phyloP scores from a whole-genome alignment of 768 basidiomycete genomes.

The Daedaleopsis sinensis region DNA sequence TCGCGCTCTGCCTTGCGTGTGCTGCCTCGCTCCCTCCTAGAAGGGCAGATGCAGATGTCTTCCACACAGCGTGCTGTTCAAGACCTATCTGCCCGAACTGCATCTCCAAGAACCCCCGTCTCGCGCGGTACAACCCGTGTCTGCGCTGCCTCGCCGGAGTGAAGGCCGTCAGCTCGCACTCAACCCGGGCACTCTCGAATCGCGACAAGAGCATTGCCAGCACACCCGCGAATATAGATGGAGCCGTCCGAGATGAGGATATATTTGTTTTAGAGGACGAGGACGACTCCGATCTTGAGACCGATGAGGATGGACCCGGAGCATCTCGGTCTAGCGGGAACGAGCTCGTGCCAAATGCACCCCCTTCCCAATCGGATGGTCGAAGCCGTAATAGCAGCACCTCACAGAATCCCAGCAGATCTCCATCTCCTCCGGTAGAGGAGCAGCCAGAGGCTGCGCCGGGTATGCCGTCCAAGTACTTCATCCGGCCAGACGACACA shows the following conservation, averaged over 20 bases:
- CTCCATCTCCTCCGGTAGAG: background rate
- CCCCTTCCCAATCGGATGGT: background rate
- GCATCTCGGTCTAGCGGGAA: background rate
- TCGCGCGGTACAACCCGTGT: conserved; percentile 73
- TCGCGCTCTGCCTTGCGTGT: conserved; percentile 31
- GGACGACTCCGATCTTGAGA: conserved; percentile 44
- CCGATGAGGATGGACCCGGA: conserved; percentile 5
- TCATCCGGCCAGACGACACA: conserved; percentile 60
- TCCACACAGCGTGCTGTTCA: conserved; percentile 64
- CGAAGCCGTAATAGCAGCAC: background rate
- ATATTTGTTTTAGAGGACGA: conserved; percentile 70
- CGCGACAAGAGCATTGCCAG: conserved; percentile 20
- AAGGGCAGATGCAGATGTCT: conserved; percentile 30
- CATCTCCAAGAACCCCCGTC: conserved; percentile 59
- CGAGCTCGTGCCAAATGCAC: background rate
- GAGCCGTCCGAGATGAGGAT: conserved; percentile 61
- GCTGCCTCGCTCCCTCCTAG: conserved; percentile 32
- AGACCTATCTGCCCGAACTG: conserved; percentile 68
- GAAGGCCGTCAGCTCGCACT: conserved; percentile 17
- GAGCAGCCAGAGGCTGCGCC: background rate
- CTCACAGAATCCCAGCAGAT: background rate
- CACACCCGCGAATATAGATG: conserved; percentile 45
- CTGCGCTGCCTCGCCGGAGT: conserved; percentile 64
- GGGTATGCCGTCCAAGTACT: conserved; percentile 42
- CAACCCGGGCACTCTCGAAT: background rate